Conservation (phyloP, 108 stramenopile species). For the Pinguiococcus pyrenoidosus region DNA sequence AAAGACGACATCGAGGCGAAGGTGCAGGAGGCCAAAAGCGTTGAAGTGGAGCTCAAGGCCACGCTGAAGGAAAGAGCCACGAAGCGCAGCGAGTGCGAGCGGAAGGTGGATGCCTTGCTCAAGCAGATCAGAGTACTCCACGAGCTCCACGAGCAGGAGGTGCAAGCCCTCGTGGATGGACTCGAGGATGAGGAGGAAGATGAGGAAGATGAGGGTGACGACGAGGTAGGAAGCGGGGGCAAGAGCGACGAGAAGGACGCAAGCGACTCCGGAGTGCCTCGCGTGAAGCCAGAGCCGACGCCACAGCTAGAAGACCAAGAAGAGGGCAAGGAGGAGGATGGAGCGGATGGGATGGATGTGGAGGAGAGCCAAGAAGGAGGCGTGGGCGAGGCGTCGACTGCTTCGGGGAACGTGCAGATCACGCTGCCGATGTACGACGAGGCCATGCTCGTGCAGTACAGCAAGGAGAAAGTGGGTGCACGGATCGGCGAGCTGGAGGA, state of each 20-base stretch:
- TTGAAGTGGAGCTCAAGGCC: constrained; percentile 12
- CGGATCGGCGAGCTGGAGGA: no score
- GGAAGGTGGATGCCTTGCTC: neutral
- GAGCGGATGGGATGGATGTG: neutral
- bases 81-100: no score
- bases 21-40: constrained; percentile 4
- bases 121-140: constrained; percentile 35
- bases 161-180: constrained; percentile 36
- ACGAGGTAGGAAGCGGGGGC: constrained; percentile 15
- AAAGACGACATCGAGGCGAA: neutral
- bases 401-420: constrained; percentile 3
- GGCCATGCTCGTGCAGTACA: constrained; percentile 48
- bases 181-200: constrained; percentile 27
- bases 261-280: neutral
- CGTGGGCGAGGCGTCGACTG: neutral
- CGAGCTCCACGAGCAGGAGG: constrained; percentile 48
- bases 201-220: constrained; percentile 29
- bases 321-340: neutral
- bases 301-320: neutral
- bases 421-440: constrained; percentile 1
- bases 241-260: neutral
- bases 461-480: constrained; percentile 67
- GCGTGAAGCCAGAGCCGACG: neutral
- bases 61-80: constrained; percentile 13
- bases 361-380: neutral